Evolutionary conservation across 352 stramenopile genomes (phyloP), one percentile per base, ranked within the genome.

Genomic region (Blastocystis sp.): DNA sequence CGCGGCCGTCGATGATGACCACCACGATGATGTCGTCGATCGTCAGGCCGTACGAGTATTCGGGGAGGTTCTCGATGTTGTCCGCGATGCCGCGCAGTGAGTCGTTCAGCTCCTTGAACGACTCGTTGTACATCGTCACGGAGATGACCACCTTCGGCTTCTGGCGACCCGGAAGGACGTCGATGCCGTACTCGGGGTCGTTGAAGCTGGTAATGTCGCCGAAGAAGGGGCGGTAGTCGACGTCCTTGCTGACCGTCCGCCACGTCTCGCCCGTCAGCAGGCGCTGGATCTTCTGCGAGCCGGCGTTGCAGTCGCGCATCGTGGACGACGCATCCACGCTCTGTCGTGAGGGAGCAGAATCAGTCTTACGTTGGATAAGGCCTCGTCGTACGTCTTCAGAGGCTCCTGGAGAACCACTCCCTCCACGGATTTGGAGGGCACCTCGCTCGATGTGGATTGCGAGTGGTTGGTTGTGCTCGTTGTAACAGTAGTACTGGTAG

Each of bases 21-120:
- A 88, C 60, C n/a, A 88, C 78, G 24, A 88, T 65, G 45, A 88
- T 88, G n/a, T 88, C 78, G 60, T 88, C 78, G 45, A 79, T 79
- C 9, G 78, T 88, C 42, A 88, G 60, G 17, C 78, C 78, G 60
- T 88, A 88, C 21, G 64, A 79, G 38, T 57, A 88, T 34, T 88
- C 78, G 17, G 78, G 78, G 11, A 88, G 78, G 66, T 88, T 88
- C 61, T 88, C 78, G 19, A 88, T 88, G 43, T 88, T 88, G 57
- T 88, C 78, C 52, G 78, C 78, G n/a, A 88, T 88, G 7, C 78
- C 78, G 59, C 78, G 78, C 48, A 88, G 60, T 45, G 78, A 76
- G 45, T 88, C 78, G 60, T 88, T 34, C 34, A 88, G 59, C 60
- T 88, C 78, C 34, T 76, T 88, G n/a, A 68, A 88, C n/a, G 78